phyloP scores from a whole-genome alignment of 805 yeast species.

The Candida saitoana region DNA sequence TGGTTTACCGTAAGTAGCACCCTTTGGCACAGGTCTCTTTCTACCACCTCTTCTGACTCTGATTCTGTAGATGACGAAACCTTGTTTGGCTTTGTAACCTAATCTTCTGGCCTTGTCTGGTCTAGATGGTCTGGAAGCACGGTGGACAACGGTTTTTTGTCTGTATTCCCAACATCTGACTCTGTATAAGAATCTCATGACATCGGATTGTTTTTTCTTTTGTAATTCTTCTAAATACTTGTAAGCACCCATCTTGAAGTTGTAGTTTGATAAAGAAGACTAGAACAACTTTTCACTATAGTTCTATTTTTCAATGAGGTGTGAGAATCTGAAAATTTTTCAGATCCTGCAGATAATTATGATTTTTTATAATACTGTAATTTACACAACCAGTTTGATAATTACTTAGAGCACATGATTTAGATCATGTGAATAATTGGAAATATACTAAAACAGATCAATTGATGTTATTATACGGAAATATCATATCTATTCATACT shows the following conservation, averaged over 20 bases:
- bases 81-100: conserved; percentile 99
- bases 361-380: conserved; percentile 1
- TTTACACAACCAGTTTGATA: too few relatives aligned
- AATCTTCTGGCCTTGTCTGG: conserved; percentile 99
- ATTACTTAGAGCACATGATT: too few relatives aligned
- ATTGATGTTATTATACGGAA: too few relatives aligned
- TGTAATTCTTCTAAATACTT: conserved; percentile 98
- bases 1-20: conserved; percentile 99
- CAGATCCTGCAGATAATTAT: conserved; percentile 3
- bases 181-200: conserved; percentile 96
- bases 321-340: background rate
- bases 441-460: too few relatives aligned
- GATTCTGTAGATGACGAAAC: conserved; percentile 96
- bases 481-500: too few relatives aligned
- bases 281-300: background rate
- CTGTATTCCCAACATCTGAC: conserved; percentile 99
- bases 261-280: conserved; percentile 1
- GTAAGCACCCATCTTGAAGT: conserved; percentile 92
- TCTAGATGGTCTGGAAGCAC: conserved; percentile 97
- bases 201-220: conserved; percentile 99
- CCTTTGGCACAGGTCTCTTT: conserved; percentile 99
- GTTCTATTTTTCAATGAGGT: background rate
- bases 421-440: too few relatives aligned
- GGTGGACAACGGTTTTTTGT: conserved; percentile 97
- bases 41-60: conserved; percentile 99